Evolutionary conservation across 1,284 basidiomycete genomes (phyloP).

Genomic region (Moesziomyces globuligerus): DNA sequence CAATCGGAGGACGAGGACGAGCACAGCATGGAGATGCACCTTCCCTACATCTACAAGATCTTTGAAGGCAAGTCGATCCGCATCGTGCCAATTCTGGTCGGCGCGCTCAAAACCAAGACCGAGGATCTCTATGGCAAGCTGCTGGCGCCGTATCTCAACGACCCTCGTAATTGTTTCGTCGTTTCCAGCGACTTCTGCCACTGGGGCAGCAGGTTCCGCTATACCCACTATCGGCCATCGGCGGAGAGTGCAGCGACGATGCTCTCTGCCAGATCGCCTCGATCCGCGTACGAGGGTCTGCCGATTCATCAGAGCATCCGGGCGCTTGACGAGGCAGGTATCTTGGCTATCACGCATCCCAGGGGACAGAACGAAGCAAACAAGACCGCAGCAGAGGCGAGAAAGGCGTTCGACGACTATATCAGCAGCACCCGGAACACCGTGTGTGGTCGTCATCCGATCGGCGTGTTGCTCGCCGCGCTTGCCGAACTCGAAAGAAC

Average conservation of each 20-base stretch:
- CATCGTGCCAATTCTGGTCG: slow-evolving; percentile 91
- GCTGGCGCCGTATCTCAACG: slow-evolving; percentile 81
- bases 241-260: slow-evolving; percentile 67
- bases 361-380: slow-evolving; percentile 58
- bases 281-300: slow-evolving; percentile 2
- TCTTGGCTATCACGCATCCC: slow-evolving; percentile 75
- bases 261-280: slow-evolving; percentile 14
- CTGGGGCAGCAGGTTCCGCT: slow-evolving; percentile 83
- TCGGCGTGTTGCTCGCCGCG: slow-evolving; percentile 87
- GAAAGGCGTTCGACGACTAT: slow-evolving; percentile 72
- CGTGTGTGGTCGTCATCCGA: slow-evolving; percentile 94
- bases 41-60: slow-evolving; percentile 88
- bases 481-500: slow-evolving; percentile 74
- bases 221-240: slow-evolving; percentile 87
- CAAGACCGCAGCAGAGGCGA: slow-evolving; percentile 49
- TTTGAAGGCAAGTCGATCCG: slow-evolving; percentile 83
- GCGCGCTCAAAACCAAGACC: slow-evolving; percentile 76
- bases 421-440: slow-evolving; percentile 88
- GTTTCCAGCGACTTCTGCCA: slow-evolving; percentile 98
- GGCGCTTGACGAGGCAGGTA: slow-evolving; percentile 80
- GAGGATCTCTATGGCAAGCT: slow-evolving; percentile 77
- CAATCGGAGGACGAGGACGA: slow-evolving; percentile 85
- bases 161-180: slow-evolving; percentile 84
- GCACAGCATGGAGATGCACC: slow-evolving; percentile 97
- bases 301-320: slow-evolving; percentile 74